Percentiles rank a stretch among this genome's conserved stretches.
Conservation (phyloP, 2,329 filamentous ascomycete genomes). For the Sclerotinia nivalis region DNA sequence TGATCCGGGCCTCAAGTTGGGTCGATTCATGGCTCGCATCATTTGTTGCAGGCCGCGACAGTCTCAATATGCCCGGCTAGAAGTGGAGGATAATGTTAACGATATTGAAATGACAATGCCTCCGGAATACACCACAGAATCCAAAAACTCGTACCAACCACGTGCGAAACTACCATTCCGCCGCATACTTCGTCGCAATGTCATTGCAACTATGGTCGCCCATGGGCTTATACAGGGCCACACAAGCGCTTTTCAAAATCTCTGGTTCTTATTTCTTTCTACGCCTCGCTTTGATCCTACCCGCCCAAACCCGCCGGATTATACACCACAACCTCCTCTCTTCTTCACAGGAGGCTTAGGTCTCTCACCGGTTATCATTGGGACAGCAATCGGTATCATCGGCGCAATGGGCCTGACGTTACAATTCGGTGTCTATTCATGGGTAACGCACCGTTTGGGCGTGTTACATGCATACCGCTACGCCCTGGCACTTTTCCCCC, state of each 20-base stretch:
- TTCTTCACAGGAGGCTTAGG: constrained; percentile 1
- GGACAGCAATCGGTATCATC: constrained; percentile 1
- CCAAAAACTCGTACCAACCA: not conserved
- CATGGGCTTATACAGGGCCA: constrained; percentile 3
- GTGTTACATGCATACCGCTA: not conserved
- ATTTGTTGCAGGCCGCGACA: not conserved
- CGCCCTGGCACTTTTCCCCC: not conserved
- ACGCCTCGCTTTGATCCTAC: not conserved
- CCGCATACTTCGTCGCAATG: not conserved
- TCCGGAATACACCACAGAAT: not conserved
- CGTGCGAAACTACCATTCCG: not conserved
- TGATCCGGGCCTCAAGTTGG: not conserved
- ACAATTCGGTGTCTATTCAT: constrained; percentile 5
- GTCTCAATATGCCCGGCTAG: not conserved
- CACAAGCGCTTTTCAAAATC: not conserved
- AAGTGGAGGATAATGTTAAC: not conserved
- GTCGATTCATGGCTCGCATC: not conserved
- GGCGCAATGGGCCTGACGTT: not conserved
- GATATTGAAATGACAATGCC: constrained; percentile 7
- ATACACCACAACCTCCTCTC: not conserved
- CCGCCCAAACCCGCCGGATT: not conserved
- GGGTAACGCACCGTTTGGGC: constrained; percentile 4
- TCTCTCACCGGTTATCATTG: not conserved
- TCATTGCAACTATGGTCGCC: not conserved
- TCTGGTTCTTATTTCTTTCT: constrained; percentile 1